Evolutionary conservation across 805 yeast species (phyloP), one percentile per base, ranked within the genome.

Genomic region (Ogataea dorogensis): DNA sequence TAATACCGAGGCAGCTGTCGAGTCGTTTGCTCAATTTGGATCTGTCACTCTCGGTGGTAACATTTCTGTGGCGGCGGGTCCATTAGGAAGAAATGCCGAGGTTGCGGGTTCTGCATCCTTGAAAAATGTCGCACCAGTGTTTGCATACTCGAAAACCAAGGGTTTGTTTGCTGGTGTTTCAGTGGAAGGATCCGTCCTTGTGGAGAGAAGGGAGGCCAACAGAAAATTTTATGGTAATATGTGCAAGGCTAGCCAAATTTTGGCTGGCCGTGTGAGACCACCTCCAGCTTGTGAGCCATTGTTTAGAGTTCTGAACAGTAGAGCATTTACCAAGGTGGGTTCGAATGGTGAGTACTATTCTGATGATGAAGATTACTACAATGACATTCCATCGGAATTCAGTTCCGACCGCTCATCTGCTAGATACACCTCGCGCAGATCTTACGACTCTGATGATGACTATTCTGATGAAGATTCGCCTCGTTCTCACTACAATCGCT

Each of bases 111-210:
- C 94, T 17, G 98, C 97, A 1, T 86, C 96, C 4, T 63, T 87
- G 38, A 82, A 81, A 50, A 72, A 82, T 35, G 93, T 88, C 4
- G 86, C 97, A 4, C 95, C 98, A 5, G 81, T 91, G 12, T 91
- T 91, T 58, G 69, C 97, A 1, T 91, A 93, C 64, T 86, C 97
- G 9, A 91, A 93, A 63, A 88, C 96, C 3, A 91, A 93, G 61
- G 98, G 98, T 46, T 71, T 93, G 32, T 91, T 86, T 65, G 98
- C 98, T 0, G 98, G 98, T 56, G 94, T 91, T 13, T 91, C 98
- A 1, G 73, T 91, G 34, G 98, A 91, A 65, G 98, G 98, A 19
- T 88, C 97, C 1, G 95, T 91, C 11, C 77, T 93, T 40, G 72
- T 93, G n/a, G 98, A 93, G 64, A 83, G 98, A 68, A 77, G 98